phyloP scores from a whole-genome alignment of 2,329 filamentous ascomycete species.

The Colletotrichum sp. region DNA sequence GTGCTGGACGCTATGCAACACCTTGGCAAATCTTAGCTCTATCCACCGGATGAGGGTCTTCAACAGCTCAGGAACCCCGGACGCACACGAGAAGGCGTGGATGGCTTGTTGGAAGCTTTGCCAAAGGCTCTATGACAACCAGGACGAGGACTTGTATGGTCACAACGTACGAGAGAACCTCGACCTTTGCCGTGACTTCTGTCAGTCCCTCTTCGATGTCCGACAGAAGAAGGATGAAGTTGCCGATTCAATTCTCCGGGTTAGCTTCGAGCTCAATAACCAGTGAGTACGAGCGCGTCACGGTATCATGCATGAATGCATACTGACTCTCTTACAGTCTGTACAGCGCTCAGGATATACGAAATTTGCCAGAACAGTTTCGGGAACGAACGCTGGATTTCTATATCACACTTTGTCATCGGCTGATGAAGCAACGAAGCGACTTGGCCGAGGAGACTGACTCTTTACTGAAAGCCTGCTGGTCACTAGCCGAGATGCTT shows the following conservation, averaged over 20 bases:
- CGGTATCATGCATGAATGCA: neutral
- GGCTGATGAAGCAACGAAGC: slow-evolving; percentile 92
- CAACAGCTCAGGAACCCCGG: slow-evolving; percentile 73
- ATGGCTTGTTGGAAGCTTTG: slow-evolving; percentile 93
- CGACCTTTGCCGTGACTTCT: slow-evolving; percentile 90
- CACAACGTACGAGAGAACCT: slow-evolving; percentile 76
- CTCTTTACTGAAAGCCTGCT: slow-evolving; percentile 83
- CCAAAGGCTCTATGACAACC: slow-evolving; percentile 84
- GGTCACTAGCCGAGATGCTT: slow-evolving; percentile 90
- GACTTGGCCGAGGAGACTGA: slow-evolving; percentile 83
- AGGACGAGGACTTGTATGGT: slow-evolving; percentile 71
- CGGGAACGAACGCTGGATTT: slow-evolving; percentile 91
- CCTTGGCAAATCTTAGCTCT: slow-evolving; percentile 82
- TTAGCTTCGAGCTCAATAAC: slow-evolving; percentile 95
- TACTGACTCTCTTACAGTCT: slow-evolving; percentile 51
- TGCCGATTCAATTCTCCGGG: slow-evolving; percentile 84
- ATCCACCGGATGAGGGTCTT: slow-evolving; percentile 83
- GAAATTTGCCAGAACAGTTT: slow-evolving; percentile 83
- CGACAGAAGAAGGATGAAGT: slow-evolving; percentile 78
- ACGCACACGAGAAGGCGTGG: slow-evolving; percentile 88
- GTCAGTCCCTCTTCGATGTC: slow-evolving; percentile 88
- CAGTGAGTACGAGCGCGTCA: slow-evolving; percentile 59
- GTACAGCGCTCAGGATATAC: slow-evolving; percentile 85
- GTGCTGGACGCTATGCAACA: slow-evolving; percentile 95
- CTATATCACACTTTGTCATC: slow-evolving; percentile 91